Conservation (phyloP, 441 rosid genomes). For the Metrosideros polymorpha region DNA sequence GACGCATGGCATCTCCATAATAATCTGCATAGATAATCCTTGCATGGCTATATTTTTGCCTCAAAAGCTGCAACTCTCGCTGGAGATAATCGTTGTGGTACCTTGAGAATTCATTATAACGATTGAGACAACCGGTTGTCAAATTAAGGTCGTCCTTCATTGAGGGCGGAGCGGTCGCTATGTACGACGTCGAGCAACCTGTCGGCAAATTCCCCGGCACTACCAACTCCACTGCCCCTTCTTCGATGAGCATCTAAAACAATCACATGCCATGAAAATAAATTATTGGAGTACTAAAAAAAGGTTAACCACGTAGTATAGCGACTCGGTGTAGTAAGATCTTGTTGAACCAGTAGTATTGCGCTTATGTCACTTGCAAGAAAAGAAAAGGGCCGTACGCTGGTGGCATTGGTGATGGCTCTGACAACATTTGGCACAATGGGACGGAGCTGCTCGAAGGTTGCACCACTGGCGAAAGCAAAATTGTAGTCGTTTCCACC, state of each 20-base stretch:
- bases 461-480: neutral
- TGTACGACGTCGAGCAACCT: neutral
- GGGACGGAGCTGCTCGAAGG: neutral
- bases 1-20: constrained; percentile 42
- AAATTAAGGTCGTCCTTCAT: constrained; percentile 28
- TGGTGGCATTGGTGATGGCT: neutral
- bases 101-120: neutral
- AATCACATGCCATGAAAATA: neutral
- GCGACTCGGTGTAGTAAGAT: too few relatives aligned
- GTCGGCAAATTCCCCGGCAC: neutral
- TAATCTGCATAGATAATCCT: constrained; percentile 66
- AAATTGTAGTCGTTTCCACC: neutral
- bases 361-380: too few relatives aligned
- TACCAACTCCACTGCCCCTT: neutral
- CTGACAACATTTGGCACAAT: neutral
- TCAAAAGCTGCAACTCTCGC: constrained; percentile 9
- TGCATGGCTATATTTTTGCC: constrained; percentile 24
- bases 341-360: too few relatives aligned
- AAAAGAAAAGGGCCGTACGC: neutral
- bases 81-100: constrained; percentile 29
- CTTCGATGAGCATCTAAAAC: neutral
- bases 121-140: neutral
- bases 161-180: constrained; percentile 30
- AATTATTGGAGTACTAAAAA: too few relatives aligned
- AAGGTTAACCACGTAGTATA: neutral